Percentiles rank a stretch among this genome's conserved stretches.
These are phyloP conservation scores for Cytospora piceicola DNA, from an alignment of 2,329 filamentous ascomycete genomes.

Conservation along the genomic window DNA sequence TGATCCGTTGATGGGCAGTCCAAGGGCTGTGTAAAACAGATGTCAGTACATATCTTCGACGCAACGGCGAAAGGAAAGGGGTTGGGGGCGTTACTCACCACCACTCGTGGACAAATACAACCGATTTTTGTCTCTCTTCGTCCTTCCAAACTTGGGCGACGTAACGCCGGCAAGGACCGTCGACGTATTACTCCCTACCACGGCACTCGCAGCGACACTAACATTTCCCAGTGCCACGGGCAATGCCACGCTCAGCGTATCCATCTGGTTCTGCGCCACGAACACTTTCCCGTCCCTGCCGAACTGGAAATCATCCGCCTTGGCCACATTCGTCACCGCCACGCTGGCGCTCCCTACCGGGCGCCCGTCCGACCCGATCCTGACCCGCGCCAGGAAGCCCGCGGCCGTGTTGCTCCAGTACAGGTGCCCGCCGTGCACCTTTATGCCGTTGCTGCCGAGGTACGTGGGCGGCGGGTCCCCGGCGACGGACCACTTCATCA, in stretches of 20 bases:
- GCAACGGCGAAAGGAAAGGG: no score
- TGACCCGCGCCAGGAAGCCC: conserved; percentile 17
- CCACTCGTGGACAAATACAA: conserved; percentile 24
- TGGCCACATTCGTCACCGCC: conserved; percentile 11
- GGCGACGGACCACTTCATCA: conserved; percentile 34
- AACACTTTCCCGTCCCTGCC: conserved; percentile 5
- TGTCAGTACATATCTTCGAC: neutral
- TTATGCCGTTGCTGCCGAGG: conserved; percentile 38
- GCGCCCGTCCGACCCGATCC: conserved; percentile 11
- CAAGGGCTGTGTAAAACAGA: neutral
- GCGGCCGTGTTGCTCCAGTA: conserved; percentile 38
- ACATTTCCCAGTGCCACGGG: neutral
- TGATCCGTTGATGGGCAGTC: conserved; percentile 13
- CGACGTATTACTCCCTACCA: conserved; percentile 15
- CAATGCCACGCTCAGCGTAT: conserved; percentile 12
- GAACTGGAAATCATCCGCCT: conserved; percentile 24
- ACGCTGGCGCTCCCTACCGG: conserved; percentile 3
- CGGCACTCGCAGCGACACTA: neutral
- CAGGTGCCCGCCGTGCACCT: conserved; percentile 34
- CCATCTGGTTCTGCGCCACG: conserved; percentile 19
- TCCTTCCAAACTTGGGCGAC: conserved; percentile 24
- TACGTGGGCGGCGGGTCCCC: conserved; percentile 9
- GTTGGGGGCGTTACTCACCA: conserved; percentile 4
- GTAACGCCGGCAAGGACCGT: conserved; percentile 21
- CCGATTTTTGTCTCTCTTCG: conserved; percentile 14